Conservation (phyloP, 768 basidiomycete species). For the Kwoniella shandongensis region DNA sequence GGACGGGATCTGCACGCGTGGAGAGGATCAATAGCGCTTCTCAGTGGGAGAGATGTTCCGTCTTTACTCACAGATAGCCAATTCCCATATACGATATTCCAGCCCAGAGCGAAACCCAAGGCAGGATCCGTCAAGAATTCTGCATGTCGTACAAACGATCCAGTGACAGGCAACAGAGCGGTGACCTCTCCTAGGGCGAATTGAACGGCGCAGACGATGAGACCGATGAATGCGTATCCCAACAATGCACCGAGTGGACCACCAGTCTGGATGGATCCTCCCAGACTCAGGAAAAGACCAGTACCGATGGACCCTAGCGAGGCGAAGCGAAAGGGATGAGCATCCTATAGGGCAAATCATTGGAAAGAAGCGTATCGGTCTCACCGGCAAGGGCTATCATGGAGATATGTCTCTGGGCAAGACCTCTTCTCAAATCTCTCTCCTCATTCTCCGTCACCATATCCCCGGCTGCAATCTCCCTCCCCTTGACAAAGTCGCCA, state of each 20-base stretch:
- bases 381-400: constrained; percentile 21
- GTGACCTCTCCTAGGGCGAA: constrained; percentile 19
- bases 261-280: constrained; percentile 57
- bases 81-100: constrained; percentile 36
- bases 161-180: constrained; percentile 12
- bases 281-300: constrained; percentile 63
- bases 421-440: constrained; percentile 10
- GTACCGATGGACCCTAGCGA: constrained; percentile 56
- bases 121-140: constrained; percentile 37
- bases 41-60: constrained; percentile 53
- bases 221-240: constrained; percentile 58
- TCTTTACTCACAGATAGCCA: constrained; percentile 18
- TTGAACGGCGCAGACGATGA: constrained; percentile 35
- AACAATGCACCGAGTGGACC: constrained; percentile 62
- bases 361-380: not conserved
- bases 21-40: constrained; percentile 43
- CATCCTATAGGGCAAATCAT: no score
- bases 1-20: constrained; percentile 27
- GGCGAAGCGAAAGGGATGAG: no score
- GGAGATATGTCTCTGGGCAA: constrained; percentile 15
- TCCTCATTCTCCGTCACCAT: constrained; percentile 18
- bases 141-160: constrained; percentile 14
- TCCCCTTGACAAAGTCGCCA: not conserved
- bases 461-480: constrained; percentile 8
- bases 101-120: constrained; percentile 48